Evolutionary conservation across 2,329 filamentous ascomycete genomes (phyloP), one percentile per base, ranked within the genome.

Genomic region (Blastomyces silverae): DNA sequence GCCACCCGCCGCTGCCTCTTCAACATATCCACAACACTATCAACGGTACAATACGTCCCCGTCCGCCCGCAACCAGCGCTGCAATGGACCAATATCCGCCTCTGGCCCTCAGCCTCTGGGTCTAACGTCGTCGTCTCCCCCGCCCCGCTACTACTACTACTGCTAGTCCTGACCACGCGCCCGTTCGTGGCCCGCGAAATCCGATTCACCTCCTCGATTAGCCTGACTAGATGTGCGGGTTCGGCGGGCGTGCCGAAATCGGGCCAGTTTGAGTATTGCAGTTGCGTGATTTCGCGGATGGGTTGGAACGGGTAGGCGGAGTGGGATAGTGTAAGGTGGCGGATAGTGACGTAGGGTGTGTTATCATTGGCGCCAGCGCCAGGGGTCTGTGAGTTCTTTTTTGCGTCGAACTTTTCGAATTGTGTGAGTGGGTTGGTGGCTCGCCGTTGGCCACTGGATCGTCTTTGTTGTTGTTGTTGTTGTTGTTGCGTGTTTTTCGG

Each of bases 241-340:
- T 95, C 89, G 0, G 94, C 92, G 0, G 93, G 93, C 0, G 92
- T 89, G 25, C 94, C 94, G 76, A 97, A 97, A 73, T 99, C 94
- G 0, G 94, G 94, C 94, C 94, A 99, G n/a, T 89, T 88, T 0
- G 91, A 87, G 75, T 97, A 97, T 73, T 97, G 92, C 17, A 99
- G 80, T 70, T 99, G 94, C 0, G 92, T 97, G 67, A 99, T 89
- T 76, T 97, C 92, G 31, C 93, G 89, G 69, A 96, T 89, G 0
- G 91, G 90, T 25, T 87, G 85, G 72, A 96, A 97, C 0, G 93
- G 92, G 65, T 89, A 84, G 1, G 84, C 81, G 2, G 86, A 80
- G 73, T 97, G 91, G 0, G 87, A 88, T 37, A 99, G 79, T 0
- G 90, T 89, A 72, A 97, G 94, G 74, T 94, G 94, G 57, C 94